Evolutionary conservation across 495 filamentous ascomycete species (phyloP).

Genomic region (Eremomyces bilateralis): DNA sequence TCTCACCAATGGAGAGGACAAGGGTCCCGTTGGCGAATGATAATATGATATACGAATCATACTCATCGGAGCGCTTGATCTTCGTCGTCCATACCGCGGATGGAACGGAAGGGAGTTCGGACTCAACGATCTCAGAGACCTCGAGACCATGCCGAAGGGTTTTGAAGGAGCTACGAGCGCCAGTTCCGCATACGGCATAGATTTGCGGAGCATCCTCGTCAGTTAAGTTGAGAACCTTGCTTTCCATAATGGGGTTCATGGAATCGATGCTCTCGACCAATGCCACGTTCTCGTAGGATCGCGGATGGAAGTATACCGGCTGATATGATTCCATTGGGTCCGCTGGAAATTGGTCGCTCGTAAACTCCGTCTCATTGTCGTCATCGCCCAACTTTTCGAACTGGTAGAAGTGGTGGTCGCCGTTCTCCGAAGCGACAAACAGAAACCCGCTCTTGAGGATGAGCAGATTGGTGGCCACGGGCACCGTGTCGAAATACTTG

Average conservation of each 20-base stretch:
- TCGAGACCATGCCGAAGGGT: conserved; percentile 82
- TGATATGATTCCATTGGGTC: conserved; percentile 45
- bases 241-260: conserved; percentile 78
- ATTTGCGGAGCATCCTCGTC: conserved; percentile 94
- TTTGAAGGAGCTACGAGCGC: conserved; percentile 72
- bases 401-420: conserved; percentile 89
- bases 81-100: conserved; percentile 92
- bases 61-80: conserved; percentile 58
- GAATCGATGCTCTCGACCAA: conserved; percentile 71
- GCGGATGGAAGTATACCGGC: conserved; percentile 66
- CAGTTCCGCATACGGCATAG: conserved; percentile 72
- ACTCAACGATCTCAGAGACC: conserved; percentile 84
- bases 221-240: conserved; percentile 69
- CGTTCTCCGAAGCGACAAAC: conserved; percentile 78
- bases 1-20: conserved; percentile 85
- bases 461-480: conserved; percentile 61
- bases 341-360: conserved; percentile 59
- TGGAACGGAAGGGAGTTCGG: conserved; percentile 65
- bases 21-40: conserved; percentile 53
- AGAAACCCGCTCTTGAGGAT: conserved; percentile 93
- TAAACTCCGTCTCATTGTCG: conserved; percentile 41
- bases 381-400: conserved; percentile 97
- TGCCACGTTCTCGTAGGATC: conserved; percentile 58
- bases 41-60: conserved; percentile 54
- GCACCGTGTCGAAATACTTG: conserved; percentile 95